Conservation (phyloP, 768 basidiomycete genomes). For the Russula emetica region DNA sequence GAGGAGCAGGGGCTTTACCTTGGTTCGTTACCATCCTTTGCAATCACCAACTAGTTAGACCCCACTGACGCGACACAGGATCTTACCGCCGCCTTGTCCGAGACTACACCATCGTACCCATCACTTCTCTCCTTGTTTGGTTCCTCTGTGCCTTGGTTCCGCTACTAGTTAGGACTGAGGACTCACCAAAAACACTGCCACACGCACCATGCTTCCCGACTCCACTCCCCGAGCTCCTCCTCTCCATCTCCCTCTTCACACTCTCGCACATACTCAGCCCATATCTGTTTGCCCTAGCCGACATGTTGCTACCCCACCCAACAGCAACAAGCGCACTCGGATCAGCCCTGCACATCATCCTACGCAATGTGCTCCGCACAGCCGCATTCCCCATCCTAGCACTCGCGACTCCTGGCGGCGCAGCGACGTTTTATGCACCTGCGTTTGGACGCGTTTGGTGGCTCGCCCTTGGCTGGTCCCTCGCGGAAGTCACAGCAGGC, state of each 20-base stretch:
- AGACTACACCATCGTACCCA: conserved; percentile 40
- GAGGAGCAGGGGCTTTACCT: conserved; percentile 25
- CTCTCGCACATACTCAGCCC: conserved; percentile 51
- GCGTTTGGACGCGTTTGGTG: conserved; percentile 72
- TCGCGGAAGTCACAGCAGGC: conserved; percentile 60
- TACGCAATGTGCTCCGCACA: conserved; percentile 53
- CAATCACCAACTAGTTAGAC: not conserved
- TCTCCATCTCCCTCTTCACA: conserved; percentile 58
- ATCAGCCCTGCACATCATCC: conserved; percentile 45
- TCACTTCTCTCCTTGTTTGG: conserved; percentile 42
- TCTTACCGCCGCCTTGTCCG: conserved; percentile 54
- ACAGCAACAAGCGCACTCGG: conserved; percentile 37
- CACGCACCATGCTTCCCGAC: conserved; percentile 52
- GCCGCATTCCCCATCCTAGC: conserved; percentile 50
- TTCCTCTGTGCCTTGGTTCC: conserved; percentile 50
- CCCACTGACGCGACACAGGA: conserved; percentile 38
- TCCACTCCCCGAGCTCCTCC: conserved; percentile 61
- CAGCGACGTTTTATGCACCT: conserved; percentile 50
- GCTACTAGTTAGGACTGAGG: conserved; percentile 40
- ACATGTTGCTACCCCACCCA: conserved; percentile 34
- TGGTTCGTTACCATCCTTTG: conserved; percentile 10
- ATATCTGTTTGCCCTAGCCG: conserved; percentile 42
- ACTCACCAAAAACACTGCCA: conserved; percentile 32
- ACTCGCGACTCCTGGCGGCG: conserved; percentile 43
- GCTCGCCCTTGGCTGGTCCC: conserved; percentile 71